Base-by-base conservation (phyloP, 139 green algal genomes). In the Pleodorina starrii region DNA sequence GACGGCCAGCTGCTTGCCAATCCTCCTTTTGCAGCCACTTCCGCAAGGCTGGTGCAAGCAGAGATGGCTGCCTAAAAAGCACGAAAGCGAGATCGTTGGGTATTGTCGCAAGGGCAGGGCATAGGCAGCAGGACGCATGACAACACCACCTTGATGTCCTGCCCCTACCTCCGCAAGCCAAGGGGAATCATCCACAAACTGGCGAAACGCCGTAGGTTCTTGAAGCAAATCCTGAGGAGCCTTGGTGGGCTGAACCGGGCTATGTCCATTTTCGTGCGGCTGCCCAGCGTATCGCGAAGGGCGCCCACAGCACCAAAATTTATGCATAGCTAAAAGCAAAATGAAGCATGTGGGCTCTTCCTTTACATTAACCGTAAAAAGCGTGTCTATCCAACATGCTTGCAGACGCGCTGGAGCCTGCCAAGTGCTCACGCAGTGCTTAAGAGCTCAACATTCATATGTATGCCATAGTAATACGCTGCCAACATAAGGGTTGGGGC, bases 291-390 rank as follows among this genome's bases (percentile, higher is more conserved):
- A 76, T 10, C 68, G 68, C 68, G 38, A 76, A 19, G 72, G 72
- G 11, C 72, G 38, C 72, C 72, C 72, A 57, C 72, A 80, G 72
- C 72, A 80, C 72, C 72, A 80, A 36, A 80, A 80, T 14, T 80
- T 80, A 38, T 80, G 42, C 72, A 80, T 80, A 27, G 17, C 42
- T 80, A 38, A 80, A 73, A 9, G 2, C 54, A 66, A 12, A n/a
- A n/a, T n/a, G n/a, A n/a, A n/a, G n/a, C n/a, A n/a, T n/a, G n/a
- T n/a, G n/a, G n/a, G n/a, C n/a, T n/a, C n/a, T n/a, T n/a, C n/a
- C n/a, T n/a, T n/a, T n/a, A n/a, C n/a, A n/a, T n/a, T n/a, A n/a
- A n/a, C n/a, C n/a, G n/a, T n/a, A n/a, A n/a, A n/a, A n/a, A n/a
- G n/a, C n/a, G n/a, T n/a, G n/a, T n/a, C n/a, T n/a, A n/a, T n/a